Conservation (phyloP, 1,284 basidiomycete species). For the Anthracocystis panici-leucophaei region DNA sequence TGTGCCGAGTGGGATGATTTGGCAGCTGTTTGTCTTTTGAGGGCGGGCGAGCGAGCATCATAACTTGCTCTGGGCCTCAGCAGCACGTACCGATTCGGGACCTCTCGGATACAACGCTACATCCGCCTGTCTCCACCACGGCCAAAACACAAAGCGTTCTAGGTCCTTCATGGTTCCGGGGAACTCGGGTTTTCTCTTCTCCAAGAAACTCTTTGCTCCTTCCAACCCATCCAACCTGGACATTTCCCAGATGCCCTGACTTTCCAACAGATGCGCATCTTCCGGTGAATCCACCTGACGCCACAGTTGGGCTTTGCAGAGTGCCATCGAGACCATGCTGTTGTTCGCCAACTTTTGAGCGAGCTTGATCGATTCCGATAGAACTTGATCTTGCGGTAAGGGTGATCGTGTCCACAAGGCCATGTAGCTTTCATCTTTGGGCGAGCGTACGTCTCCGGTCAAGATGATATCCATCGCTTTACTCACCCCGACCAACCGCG, state of each 20-base stretch:
- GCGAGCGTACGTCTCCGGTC: constrained; percentile 50
- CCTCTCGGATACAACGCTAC: constrained; percentile 25
- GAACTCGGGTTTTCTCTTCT: constrained; percentile 52
- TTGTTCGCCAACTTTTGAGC: constrained; percentile 53
- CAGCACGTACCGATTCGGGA: constrained; percentile 32
- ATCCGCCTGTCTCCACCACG: constrained; percentile 59
- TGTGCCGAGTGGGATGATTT: too few species aligned
- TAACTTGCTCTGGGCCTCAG: constrained; percentile 25
- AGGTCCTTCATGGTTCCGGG: constrained; percentile 46
- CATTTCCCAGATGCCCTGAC: constrained; percentile 51
- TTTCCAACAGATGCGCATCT: constrained; percentile 55
- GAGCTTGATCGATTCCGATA: constrained; percentile 37
- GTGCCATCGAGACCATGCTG: constrained; percentile 53
- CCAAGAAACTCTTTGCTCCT: constrained; percentile 54
- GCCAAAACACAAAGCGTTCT: constrained; percentile 54
- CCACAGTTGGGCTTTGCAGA: constrained; percentile 58
- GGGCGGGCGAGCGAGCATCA: not conserved
- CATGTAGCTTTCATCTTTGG: constrained; percentile 30
- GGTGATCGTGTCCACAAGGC: constrained; percentile 41
- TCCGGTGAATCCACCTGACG: constrained; percentile 46
- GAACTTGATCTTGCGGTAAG: constrained; percentile 40
- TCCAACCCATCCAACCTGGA: constrained; percentile 48
- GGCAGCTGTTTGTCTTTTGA: not conserved
- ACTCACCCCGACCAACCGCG: constrained; percentile 49
- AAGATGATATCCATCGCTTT: constrained; percentile 58